Percentiles rank a stretch among this genome's conserved stretches.
Conservation (phyloP, 1,139 yeast genomes). For the Pneumocystis jirovecii region DNA sequence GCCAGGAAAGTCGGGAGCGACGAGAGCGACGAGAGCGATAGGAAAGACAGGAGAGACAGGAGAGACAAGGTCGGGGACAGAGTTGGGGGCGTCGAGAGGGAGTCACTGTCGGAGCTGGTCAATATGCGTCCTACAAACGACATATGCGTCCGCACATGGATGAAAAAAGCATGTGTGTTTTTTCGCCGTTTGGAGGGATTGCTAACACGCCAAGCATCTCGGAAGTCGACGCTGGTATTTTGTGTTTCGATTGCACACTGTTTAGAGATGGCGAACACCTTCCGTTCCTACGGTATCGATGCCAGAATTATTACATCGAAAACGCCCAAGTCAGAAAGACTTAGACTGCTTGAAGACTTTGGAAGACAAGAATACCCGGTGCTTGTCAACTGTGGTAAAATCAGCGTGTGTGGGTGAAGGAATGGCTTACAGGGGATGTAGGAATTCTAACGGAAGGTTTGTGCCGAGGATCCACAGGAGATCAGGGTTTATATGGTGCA, state of each 20-base stretch:
- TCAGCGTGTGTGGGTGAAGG: too few relatives aligned
- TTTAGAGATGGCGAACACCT: conserved; percentile 36
- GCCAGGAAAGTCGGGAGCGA: conserved; percentile 39
- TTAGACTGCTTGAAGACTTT: conserved; percentile 41
- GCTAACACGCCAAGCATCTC: too few relatives aligned
- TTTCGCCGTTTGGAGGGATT: too few relatives aligned
- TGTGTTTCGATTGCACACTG: conserved; percentile 66
- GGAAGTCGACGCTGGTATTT: conserved; percentile 58
- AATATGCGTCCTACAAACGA: conserved; percentile 41
- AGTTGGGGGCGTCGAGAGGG: conserved; percentile 41
- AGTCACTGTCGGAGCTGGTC: conserved; percentile 39
- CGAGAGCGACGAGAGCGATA: too few relatives aligned
- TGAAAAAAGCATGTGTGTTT: conserved; percentile 24
- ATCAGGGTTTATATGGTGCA: background rate
- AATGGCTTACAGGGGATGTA: background rate
- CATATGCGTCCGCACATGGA: conserved; percentile 45
- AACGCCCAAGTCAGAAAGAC: conserved; percentile 42
- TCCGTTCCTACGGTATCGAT: conserved; percentile 45
- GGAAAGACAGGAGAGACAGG: too few relatives aligned
- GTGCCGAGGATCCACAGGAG: background rate
- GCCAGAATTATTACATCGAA: conserved; percentile 64
- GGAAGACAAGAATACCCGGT: conserved; percentile 51
- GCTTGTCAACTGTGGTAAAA: conserved; percentile 56
- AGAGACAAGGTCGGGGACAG: too few relatives aligned
- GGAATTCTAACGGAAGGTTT: conserved; percentile 62